These are phyloP conservation scores for Rubus idaeus DNA, from an alignment of 306 rosid genomes.

Conservation along the genomic window DNA sequence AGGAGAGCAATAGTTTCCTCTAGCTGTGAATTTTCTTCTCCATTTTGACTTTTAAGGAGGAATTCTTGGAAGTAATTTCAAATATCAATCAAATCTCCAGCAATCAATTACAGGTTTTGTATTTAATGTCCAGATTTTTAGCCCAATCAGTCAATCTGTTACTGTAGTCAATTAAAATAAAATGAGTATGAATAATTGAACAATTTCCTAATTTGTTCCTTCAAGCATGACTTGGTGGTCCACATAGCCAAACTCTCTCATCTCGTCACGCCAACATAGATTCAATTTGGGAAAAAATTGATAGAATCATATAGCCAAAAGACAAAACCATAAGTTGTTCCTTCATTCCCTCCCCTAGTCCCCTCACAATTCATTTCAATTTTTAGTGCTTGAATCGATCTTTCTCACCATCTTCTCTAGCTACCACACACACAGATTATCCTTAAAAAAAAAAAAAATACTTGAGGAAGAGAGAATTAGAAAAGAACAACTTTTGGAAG, in stretches of 20 bases:
- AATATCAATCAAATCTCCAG: not conserved
- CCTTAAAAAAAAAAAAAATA: not conserved
- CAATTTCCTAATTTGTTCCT: not conserved
- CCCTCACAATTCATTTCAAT: not conserved
- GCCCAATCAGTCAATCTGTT: not conserved
- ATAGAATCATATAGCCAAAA: not conserved
- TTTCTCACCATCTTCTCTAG: constrained; percentile 28
- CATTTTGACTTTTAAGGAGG: not conserved
- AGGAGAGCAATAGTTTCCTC: not conserved
- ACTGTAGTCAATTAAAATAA: not conserved
- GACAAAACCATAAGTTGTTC: not conserved
- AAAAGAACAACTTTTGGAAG: not conserved
- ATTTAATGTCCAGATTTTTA: not conserved
- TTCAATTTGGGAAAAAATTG: not conserved
- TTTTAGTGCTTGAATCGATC: not conserved
- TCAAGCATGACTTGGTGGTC: constrained; percentile 2
- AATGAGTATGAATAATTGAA: not conserved
- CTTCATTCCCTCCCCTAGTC: not conserved
- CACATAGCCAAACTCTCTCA: not conserved
- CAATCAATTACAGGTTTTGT: not conserved
- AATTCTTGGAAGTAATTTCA: not conserved
- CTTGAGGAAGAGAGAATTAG: not conserved
- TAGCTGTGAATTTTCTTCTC: not conserved
- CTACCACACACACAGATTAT: constrained; percentile 41
- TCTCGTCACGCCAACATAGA: not conserved